These are phyloP conservation scores for Ceratocystis alfenasii DNA, from an alignment of 2,329 filamentous ascomycete genomes.

Conservation along the genomic window DNA sequence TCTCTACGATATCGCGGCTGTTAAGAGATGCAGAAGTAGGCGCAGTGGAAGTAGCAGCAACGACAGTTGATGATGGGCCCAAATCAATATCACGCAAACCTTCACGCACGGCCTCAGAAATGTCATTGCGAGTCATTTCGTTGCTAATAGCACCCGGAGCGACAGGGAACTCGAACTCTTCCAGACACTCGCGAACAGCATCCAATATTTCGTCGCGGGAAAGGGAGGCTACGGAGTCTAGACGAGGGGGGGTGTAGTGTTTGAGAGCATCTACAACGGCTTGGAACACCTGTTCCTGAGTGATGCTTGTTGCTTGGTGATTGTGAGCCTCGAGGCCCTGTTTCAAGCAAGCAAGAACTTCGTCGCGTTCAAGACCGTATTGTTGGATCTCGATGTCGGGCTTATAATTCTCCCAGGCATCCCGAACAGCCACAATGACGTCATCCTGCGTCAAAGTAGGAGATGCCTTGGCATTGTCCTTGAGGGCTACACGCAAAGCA, in stretches of 20 bases:
- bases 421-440: constrained; percentile 72
- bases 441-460: constrained; percentile 61
- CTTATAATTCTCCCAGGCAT: constrained; percentile 90
- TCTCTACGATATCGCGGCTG: constrained; percentile 41
- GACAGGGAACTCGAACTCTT: constrained; percentile 67
- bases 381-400: constrained; percentile 86
- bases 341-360: constrained; percentile 74
- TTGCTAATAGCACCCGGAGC: constrained; percentile 41
- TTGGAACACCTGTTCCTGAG: constrained; percentile 71
- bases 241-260: constrained; percentile 58
- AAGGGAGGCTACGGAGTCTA: constrained; percentile 54
- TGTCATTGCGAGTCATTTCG: constrained; percentile 45
- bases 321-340: constrained; percentile 73
- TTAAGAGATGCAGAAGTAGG: constrained; percentile 24
- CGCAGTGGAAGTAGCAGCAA: constrained; percentile 18
- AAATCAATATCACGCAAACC: constrained; percentile 43
- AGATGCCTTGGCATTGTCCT: constrained; percentile 42
- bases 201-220: constrained; percentile 74
- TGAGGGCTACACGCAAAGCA: constrained; percentile 63
- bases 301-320: constrained; percentile 46
- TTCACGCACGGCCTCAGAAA: constrained; percentile 52
- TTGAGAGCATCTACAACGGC: constrained; percentile 79
- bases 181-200: constrained; percentile 73
- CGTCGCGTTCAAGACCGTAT: constrained; percentile 78
- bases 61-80: constrained; percentile 29